phyloP scores from a whole-genome alignment of 2,329 filamentous ascomycete genomes.

The Trichoderma sp. region DNA sequence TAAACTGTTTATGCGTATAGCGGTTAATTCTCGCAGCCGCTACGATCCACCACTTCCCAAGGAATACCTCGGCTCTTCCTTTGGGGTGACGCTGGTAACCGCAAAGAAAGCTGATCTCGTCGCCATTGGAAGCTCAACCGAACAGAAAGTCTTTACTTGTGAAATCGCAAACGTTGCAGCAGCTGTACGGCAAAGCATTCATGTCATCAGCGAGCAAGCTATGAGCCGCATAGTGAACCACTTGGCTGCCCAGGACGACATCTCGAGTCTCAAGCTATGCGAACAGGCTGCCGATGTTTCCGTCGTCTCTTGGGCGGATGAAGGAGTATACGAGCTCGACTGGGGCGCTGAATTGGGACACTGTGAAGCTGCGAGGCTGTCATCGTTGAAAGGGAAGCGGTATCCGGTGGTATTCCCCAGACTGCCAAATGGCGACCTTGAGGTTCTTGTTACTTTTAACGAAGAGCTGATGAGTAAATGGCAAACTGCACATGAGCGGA shows the following conservation, averaged over 20 bases:
- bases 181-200: conserved; percentile 6
- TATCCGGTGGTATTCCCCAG: conserved; percentile 16
- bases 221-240: conserved; percentile 7
- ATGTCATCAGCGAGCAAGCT: not conserved
- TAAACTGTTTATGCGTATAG: not conserved
- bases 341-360: conserved; percentile 7
- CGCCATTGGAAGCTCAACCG: not conserved
- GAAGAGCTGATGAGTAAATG: not conserved
- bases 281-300: not conserved
- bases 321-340: conserved; percentile 15
- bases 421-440: conserved; percentile 15
- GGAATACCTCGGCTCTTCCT: conserved; percentile 12
- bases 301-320: conserved; percentile 14
- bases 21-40: conserved; percentile 14
- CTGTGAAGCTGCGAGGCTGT: conserved; percentile 6
- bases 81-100: conserved; percentile 4
- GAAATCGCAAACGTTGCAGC: conserved; percentile 8
- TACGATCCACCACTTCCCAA: not conserved
- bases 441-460: conserved; percentile 14
- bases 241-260: not conserved
- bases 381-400: conserved; percentile 7
- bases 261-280: conserved; percentile 8
- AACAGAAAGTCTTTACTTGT: not conserved
- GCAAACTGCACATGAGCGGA: not conserved
- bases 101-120: conserved; percentile 13